Conservation (phyloP, 2,329 filamentous ascomycete genomes). For the Bipolaris zeicola region DNA sequence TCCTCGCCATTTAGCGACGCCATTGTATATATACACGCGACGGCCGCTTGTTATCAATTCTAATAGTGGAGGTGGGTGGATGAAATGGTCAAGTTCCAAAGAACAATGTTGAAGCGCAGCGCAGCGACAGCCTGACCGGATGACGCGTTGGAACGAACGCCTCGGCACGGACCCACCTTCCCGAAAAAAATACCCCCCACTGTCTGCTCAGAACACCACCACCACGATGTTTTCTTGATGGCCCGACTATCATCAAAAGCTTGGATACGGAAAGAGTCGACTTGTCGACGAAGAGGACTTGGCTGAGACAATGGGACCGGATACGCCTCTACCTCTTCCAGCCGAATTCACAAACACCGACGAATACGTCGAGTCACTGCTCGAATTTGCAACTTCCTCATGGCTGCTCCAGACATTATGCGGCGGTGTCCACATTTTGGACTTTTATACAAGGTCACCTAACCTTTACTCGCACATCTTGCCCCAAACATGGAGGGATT, state of each 20-base stretch:
- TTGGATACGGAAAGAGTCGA: neutral
- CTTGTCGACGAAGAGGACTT: constrained; percentile 8
- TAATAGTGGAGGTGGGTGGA: neutral
- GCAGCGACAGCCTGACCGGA: constrained; percentile 14
- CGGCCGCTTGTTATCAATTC: neutral
- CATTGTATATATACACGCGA: constrained; percentile 41
- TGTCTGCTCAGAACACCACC: constrained; percentile 20
- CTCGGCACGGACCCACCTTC: constrained; percentile 24
- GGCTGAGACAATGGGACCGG: constrained; percentile 52
- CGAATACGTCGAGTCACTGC: constrained; percentile 76
- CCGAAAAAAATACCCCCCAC: constrained; percentile 24
- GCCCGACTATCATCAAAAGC: constrained; percentile 2
- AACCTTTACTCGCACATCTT: constrained; percentile 80
- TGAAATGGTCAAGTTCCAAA: constrained; percentile 1
- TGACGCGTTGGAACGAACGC: constrained; percentile 13
- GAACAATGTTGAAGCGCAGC: constrained; percentile 12
- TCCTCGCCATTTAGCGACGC: constrained; percentile 50
- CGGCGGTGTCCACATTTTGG: constrained; percentile 94
- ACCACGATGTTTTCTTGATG: constrained; percentile 10
- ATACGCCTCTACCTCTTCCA: constrained; percentile 68
- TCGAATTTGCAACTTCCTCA: constrained; percentile 75
- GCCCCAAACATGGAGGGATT: constrained; percentile 79
- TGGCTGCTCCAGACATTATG: constrained; percentile 85
- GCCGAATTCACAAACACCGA: constrained; percentile 73
- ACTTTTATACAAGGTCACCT: constrained; percentile 88